These are phyloP conservation scores for Isatis tinctoria DNA, from an alignment of 345 rosid genomes.

Conservation along the genomic window DNA sequence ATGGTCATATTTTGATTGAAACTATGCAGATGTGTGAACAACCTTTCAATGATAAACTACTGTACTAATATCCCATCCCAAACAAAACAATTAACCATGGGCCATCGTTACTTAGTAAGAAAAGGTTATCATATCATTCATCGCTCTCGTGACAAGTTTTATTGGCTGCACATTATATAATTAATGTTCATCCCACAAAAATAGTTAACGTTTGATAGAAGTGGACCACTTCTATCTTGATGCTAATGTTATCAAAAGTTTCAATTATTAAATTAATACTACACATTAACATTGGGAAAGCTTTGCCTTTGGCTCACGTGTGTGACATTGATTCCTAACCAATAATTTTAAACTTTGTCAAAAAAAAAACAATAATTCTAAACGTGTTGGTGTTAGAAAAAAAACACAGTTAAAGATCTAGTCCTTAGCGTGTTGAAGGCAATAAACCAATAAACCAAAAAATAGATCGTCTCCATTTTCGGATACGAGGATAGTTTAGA, in stretches of 20 bases:
- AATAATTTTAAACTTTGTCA: neutral
- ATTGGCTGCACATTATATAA: neutral
- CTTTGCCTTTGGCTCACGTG: neutral
- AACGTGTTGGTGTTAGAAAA: neutral
- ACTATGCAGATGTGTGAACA: neutral
- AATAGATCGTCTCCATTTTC: too few species aligned
- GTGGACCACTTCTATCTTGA: conserved; percentile 12
- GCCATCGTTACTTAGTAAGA: neutral
- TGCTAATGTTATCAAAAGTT: neutral
- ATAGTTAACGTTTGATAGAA: conserved; percentile 8
- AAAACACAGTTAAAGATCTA: neutral
- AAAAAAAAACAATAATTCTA: neutral
- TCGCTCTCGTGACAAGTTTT: neutral
- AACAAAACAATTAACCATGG: conserved; percentile 2
- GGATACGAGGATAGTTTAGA: too few species aligned
- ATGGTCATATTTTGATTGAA: neutral
- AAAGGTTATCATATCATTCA: neutral
- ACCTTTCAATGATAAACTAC: neutral
- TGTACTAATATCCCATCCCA: neutral
- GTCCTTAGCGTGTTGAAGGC: neutral
- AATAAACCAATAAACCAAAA: neutral
- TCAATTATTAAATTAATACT: neutral
- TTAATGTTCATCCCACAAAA: neutral
- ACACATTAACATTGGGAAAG: neutral
- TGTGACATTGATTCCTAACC: neutral